A percentile compares a stretch with the other conserved stretches of the same genome.
phyloP scores from a whole-genome alignment of 805 yeast species.

The Hanseniaspora pseudoguilliermondii region DNA sequence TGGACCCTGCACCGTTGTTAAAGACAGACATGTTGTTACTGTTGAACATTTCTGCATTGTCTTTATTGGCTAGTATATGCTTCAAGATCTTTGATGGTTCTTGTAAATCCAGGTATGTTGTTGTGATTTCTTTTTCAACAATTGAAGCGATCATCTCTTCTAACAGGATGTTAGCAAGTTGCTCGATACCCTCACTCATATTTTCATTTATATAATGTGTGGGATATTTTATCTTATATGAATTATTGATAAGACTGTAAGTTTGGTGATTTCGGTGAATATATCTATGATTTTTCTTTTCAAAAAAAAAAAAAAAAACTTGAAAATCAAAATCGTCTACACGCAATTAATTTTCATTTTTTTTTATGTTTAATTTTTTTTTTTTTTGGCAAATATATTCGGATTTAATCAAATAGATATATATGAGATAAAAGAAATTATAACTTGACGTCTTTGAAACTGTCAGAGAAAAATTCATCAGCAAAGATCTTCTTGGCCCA shows the following conservation, averaged over 20 bases:
- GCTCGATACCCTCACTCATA: neutral
- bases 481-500: neutral
- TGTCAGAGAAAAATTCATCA: neutral
- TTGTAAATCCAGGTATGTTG: neutral
- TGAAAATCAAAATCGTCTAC: too few species aligned
- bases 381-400: too few species aligned
- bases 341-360: too few species aligned
- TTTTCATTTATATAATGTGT: neutral
- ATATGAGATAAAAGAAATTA: neutral
- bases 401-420: neutral
- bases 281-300: too few species aligned
- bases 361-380: too few species aligned
- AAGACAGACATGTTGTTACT: neutral
- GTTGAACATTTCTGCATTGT: neutral
- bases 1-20: neutral
- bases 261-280: too few species aligned
- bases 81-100: neutral
- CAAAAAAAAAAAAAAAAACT: too few species aligned
- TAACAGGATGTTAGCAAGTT: neutral
- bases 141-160: conserved; percentile 1
- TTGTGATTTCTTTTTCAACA: conserved; percentile 4
- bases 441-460: neutral
- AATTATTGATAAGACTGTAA: too few species aligned
- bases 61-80: neutral
- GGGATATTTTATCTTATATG: neutral